Base-by-base conservation (phyloP, 768 basidiomycete species). In the Suillus cothurnatus region DNA sequence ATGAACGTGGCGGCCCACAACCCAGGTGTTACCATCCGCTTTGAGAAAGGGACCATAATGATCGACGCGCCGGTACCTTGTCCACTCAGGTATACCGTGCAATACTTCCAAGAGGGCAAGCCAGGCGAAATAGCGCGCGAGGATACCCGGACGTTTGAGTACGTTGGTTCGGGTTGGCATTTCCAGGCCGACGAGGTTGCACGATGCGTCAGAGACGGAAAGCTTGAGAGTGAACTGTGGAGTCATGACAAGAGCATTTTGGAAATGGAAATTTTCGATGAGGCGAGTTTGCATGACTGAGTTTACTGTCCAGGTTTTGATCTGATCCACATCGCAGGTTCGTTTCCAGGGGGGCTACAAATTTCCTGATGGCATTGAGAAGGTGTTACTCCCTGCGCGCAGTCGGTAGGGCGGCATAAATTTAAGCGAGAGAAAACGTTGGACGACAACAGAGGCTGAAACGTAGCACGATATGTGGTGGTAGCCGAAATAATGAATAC, bases 151-250 rank as follows among this genome's bases (percentile, higher is more conserved):
- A 69, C 69, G 45, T 76, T 80, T 64, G 67, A 72, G 61, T 76
- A 76, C 45, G 59, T 66, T 17, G 80, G 81, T 38, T 74, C 77
- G 21, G 81, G 84, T 1, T 84, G 81, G 80, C 76, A 82, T 70
- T 86, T 80, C 74, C 81, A 86, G 70, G 84, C 82, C 14, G 84
- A 86, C 66, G 84, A 85, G 58, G 82, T 83, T 38, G 85, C 81
- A 8, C 68, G 82, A 26, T 82, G 81, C 65, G 69, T 85, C 31
- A 64, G 78, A 28, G 83, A 82, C 59, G 81, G 84, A 21, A 84
- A 83, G 74, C 67, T 78, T 23, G 78, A 85, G 75, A 83, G 83
- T 67, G 78, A 80, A 4, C 56, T 78, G 32, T 84, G 84, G 82
- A 76, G 78, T 2, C 81, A 78, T 66, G 80, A 81, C 34, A 84